phyloP scores from a whole-genome alignment of 2,329 filamentous ascomycete species.

The Blastomyces parvus region DNA sequence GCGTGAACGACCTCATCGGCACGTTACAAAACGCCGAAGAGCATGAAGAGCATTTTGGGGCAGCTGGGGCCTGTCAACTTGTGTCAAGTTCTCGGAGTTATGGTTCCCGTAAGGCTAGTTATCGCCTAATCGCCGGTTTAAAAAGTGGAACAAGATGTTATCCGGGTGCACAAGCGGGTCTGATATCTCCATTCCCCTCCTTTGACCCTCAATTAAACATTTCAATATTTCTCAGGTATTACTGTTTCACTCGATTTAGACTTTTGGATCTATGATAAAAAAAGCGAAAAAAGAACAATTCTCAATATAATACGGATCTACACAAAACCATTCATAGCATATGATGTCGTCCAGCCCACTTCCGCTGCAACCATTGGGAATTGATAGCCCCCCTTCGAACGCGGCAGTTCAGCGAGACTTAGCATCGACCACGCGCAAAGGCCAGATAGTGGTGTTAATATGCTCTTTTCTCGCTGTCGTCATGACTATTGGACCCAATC shows the following conservation, averaged over 20 bases:
- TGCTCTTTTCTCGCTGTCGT: conserved; percentile 39
- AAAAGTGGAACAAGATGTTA: neutral
- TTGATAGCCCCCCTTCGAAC: conserved; percentile 4
- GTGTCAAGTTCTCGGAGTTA: neutral
- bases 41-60: neutral
- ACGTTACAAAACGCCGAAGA: neutral
- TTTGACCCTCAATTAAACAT: neutral
- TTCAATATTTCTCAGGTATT: neutral
- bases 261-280: neutral
- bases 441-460: conserved; percentile 37
- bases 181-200: neutral
- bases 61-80: neutral
- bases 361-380: neutral
- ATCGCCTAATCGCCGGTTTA: neutral
- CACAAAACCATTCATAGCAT: neutral
- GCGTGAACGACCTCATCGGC: neutral
- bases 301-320: neutral
- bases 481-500: conserved; percentile 43
- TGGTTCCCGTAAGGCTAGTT: neutral
- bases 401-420: conserved; percentile 18
- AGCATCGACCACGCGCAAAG: conserved; percentile 31
- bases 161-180: too few relatives aligned
- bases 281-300: too few relatives aligned
- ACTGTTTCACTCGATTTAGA: neutral
- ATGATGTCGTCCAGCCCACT: neutral